phyloP scores from a whole-genome alignment of 495 filamentous ascomycete species.

The Xylaria nigripes region DNA sequence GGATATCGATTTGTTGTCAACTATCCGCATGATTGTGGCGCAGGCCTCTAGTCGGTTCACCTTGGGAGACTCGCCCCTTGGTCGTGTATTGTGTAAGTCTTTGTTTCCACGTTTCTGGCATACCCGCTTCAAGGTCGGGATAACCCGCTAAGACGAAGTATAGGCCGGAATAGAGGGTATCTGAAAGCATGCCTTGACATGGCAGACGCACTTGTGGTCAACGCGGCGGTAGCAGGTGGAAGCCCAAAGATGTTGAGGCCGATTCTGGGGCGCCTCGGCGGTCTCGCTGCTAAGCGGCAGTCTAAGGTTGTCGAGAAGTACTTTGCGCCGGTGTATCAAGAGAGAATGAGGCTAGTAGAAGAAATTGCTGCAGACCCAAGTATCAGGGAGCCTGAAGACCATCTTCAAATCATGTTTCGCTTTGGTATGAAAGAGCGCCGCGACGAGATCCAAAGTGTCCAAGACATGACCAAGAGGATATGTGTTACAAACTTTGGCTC shows the following conservation, averaged over 20 bases:
- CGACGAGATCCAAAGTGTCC: conserved; percentile 23
- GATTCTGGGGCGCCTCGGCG: conserved; percentile 21
- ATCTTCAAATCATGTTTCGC: conserved; percentile 32
- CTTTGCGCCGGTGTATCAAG: conserved; percentile 15
- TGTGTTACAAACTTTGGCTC: conserved; percentile 22
- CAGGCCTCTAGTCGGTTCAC: conserved; percentile 32
- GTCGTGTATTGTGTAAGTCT: conserved; percentile 5
- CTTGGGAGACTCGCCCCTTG: conserved; percentile 20
- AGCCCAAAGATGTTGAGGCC: conserved; percentile 24
- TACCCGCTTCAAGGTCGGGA: not conserved
- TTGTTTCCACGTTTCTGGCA: not conserved
- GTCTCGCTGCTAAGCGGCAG: conserved; percentile 1
- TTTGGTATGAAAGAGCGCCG: conserved; percentile 26
- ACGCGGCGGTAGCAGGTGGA: conserved; percentile 18
- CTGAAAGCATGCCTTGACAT: conserved; percentile 15
- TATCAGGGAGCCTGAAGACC: conserved; percentile 22
- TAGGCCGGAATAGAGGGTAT: conserved; percentile 25
- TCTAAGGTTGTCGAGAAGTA: conserved; percentile 16
- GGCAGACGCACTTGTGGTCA: conserved; percentile 20
- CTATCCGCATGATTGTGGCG: conserved; percentile 26
- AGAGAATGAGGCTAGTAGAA: conserved; percentile 15
- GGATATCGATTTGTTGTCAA: conserved; percentile 22
- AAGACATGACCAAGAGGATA: conserved; percentile 24
- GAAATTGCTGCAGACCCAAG: conserved; percentile 13
- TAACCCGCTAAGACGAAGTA: not conserved